Evolutionary conservation across 2,329 filamentous ascomycete genomes (phyloP), one percentile per base, ranked within the genome.

Genomic region (Colletotrichum godetiae): DNA sequence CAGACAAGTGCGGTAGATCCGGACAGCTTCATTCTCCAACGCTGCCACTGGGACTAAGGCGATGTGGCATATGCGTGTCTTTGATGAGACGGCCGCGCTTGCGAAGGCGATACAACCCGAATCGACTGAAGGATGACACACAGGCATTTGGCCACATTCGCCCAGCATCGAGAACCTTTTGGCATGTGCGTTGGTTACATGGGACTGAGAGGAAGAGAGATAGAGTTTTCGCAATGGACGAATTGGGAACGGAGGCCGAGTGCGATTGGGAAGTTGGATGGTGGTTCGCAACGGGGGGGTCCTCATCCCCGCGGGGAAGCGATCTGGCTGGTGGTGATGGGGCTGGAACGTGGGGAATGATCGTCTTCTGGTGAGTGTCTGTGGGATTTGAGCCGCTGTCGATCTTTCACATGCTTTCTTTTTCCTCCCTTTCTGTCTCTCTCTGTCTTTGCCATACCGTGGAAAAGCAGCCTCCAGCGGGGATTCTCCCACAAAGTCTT

Each of bases 341-440:
- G 53, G 33, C 66, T 64, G 53, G 66, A 64, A 64, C 65, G 69
- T 64, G 59, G 66, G 69, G 53, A 55, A 59, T 8, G 58, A 53
- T 13, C 37, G 42, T 22, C 19, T 62, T 31, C 52, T 63, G 60
- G 22, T 22, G 52, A 46, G 42, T 46, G 42, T 46, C 15, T 19
- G 42, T 46, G 49, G 5, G 49, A 58, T 31, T 69, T 69, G 69
- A 72, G 69, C 69, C 69, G 69, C 69, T 72, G 69, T 64, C 59
- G 69, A 72, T 72, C 66, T 37, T 22, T 64, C 52, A 59, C 59
- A 60, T 69, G 58, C 31, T 68, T 55, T 68, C 67, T 68, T 63
- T 63, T 68, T 59, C 4, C 15, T 13, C 27, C 42, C 35, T 22
- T 15, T 29, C 27, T 37, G 2, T 29, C n/a, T 5, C 11, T 19